A percentile compares a stretch with the other conserved stretches of the same genome.
Conservation (phyloP, 2,329 filamentous ascomycete genomes). For the Phyllosticta ampelicida region DNA sequence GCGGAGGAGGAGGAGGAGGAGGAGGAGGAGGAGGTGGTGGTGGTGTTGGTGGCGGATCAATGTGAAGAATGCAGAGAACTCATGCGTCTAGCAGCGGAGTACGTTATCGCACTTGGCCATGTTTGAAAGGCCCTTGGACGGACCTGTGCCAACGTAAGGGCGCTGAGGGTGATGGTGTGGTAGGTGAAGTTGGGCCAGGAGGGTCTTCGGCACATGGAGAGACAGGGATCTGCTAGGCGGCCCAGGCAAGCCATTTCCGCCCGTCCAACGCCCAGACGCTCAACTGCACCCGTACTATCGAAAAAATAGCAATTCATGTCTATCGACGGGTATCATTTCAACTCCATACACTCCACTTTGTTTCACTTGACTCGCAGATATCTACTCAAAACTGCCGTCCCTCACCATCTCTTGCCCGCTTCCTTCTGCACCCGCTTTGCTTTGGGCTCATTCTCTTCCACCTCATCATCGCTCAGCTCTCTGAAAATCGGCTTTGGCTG, state of each 20-base stretch:
- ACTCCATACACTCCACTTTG: neutral
- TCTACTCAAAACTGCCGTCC: neutral
- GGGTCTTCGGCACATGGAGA: neutral
- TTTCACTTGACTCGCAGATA: neutral
- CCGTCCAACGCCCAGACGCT: neutral
- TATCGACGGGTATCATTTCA: neutral
- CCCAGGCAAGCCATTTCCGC: neutral
- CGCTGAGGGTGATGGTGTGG: neutral
- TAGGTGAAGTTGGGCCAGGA: neutral
- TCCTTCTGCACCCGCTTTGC: conserved; percentile 7
- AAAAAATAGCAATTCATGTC: neutral
- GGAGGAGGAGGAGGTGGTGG: too few relatives aligned
- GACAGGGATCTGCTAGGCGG: neutral
- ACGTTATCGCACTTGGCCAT: neutral
- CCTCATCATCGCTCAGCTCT: conserved; percentile 72
- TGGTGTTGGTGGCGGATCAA: neutral
- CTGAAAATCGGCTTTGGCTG: conserved; percentile 89
- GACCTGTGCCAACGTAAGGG: neutral
- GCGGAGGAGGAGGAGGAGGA: too few relatives aligned
- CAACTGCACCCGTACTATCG: neutral
- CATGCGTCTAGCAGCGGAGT: neutral
- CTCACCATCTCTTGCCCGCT: neutral
- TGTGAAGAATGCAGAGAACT: neutral
- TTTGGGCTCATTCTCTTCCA: conserved; percentile 55
- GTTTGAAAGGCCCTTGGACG: neutral